Evolutionary conservation across 306 rosid species (phyloP), one percentile per base, ranked within the genome.

Genomic region (Oemleria cerasiformis): DNA sequence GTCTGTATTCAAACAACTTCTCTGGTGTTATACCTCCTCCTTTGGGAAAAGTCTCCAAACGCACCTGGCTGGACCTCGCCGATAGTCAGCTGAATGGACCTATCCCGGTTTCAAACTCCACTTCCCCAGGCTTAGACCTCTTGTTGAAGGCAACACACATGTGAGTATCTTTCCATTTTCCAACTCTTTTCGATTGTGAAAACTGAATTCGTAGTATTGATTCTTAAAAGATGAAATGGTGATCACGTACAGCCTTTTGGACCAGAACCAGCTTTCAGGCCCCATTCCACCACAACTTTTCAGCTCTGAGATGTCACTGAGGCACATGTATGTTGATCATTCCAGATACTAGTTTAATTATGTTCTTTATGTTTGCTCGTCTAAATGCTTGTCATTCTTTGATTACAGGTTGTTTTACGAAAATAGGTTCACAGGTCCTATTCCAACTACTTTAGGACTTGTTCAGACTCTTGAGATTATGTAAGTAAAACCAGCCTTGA

Each of bases 181-280:
- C 1, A 56, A 23, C 43, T 49, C 65, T 41, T 54, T 17, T 23
- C 15, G 6, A 19, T 10, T 30, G 2, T 71, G 25, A 42, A 71
- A 51, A 20, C 13, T 6, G 50, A n/a, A n/a, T n/a, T n/a, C 47
- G 4, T 16, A 23, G 30, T 14, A 4, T 30, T 21, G 38, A 70
- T 67, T 50, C n/a, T n/a, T n/a, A n/a, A n/a, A n/a, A n/a, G n/a
- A n/a, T n/a, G n/a, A n/a, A n/a, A n/a, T 60, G 62, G 43, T 76
- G 58, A 66, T n/a, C n/a, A 71, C 62, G 68, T 82, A 84, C 89
- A 93, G 98, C 84, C 98, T 88, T 86, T 90, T 93, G 80, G 87
- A 87, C 78, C 88, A 93, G 87, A 93, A 93, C 87, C 78, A 86
- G 82, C 87, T 93, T 70, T 88, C 94, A 61, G 97, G 98, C 70